These are phyloP conservation scores for Paecilomyces niveus DNA, from an alignment of 2,329 filamentous ascomycete genomes.

Conservation along the genomic window DNA sequence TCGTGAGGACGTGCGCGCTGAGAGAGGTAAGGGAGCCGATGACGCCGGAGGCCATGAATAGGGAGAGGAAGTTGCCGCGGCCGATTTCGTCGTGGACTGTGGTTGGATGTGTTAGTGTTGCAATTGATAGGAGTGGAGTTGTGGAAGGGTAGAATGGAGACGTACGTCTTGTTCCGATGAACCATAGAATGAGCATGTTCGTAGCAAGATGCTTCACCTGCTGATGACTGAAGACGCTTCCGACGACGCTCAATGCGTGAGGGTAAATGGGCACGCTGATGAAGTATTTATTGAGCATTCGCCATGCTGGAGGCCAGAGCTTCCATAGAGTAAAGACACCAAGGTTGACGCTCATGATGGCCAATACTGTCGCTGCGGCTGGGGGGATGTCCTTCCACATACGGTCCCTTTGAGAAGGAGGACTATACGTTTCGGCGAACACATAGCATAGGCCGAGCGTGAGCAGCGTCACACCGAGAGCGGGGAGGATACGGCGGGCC, in stretches of 20 bases:
- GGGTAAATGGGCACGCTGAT: slow-evolving; percentile 47
- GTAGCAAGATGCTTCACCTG: slow-evolving; percentile 42
- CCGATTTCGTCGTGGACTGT: slow-evolving; percentile 50
- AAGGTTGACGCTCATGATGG: slow-evolving; percentile 45
- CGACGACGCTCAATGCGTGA: slow-evolving; percentile 44
- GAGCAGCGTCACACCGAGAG: slow-evolving; percentile 32
- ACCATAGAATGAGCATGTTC: slow-evolving; percentile 50
- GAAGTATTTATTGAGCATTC: slow-evolving; percentile 50
- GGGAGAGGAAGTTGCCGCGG: slow-evolving; percentile 48
- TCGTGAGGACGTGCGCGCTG: slow-evolving; percentile 34
- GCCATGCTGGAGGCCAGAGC: slow-evolving; percentile 46
- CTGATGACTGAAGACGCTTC: slow-evolving; percentile 53
- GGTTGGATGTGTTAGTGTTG: background rate
- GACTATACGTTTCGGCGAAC: slow-evolving; percentile 43
- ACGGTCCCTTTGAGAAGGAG: slow-evolving; percentile 41
- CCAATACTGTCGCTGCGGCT: slow-evolving; percentile 45
- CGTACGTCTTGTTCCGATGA: slow-evolving; percentile 46
- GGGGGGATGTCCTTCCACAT: slow-evolving; percentile 45
- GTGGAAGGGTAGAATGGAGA: slow-evolving; percentile 6
- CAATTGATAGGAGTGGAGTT: slow-evolving; percentile 4
- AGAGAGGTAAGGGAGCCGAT: slow-evolving; percentile 43
- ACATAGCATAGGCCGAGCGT: slow-evolving; percentile 36
- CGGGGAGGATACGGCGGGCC: slow-evolving; percentile 41
- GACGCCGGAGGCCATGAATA: slow-evolving; percentile 44
- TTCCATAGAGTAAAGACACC: slow-evolving; percentile 47